phyloP scores from a whole-genome alignment of 2,329 filamentous ascomycete species.

The Cercospora sojina region DNA sequence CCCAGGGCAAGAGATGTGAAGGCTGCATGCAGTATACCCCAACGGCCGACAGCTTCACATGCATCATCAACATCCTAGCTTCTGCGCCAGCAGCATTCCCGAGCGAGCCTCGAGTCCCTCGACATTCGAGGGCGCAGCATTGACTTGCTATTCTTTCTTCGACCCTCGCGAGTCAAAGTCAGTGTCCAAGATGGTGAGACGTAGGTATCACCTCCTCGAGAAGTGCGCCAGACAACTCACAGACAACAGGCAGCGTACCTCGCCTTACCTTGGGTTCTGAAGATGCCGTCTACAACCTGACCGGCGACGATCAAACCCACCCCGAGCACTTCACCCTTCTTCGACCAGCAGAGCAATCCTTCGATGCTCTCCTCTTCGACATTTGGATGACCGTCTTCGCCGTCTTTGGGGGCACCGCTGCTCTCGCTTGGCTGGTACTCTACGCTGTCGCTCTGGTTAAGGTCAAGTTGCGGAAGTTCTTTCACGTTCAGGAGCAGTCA shows the following conservation, averaged over 20 bases:
- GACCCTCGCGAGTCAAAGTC: not conserved
- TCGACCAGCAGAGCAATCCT: not conserved
- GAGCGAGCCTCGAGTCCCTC: not conserved
- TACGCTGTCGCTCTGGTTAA: not conserved
- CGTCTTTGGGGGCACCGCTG: constrained; percentile 1
- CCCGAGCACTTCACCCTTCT: not conserved
- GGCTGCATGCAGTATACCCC: not conserved
- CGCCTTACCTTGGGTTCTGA: not conserved
- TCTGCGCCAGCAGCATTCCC: not conserved
- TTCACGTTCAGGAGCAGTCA: not conserved
- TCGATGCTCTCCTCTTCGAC: not conserved
- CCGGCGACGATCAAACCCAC: not conserved
- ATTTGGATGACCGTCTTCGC: constrained; percentile 9
- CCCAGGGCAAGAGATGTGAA: not conserved
- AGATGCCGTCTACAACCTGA: not conserved
- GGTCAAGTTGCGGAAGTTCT: not conserved
- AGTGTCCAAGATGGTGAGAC: not conserved
- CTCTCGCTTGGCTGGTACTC: not conserved
- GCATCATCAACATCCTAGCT: not conserved
- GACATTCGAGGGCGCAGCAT: not conserved
- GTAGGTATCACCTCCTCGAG: not conserved
- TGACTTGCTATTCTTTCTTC: not conserved
- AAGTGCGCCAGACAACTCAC: not conserved
- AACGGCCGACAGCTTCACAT: not conserved
- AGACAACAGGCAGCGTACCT: not conserved